Evolutionary conservation across 1,139 yeast genomes (phyloP), one percentile per base, ranked within the genome.

Genomic region (Magnusiomyces fungicola): DNA sequence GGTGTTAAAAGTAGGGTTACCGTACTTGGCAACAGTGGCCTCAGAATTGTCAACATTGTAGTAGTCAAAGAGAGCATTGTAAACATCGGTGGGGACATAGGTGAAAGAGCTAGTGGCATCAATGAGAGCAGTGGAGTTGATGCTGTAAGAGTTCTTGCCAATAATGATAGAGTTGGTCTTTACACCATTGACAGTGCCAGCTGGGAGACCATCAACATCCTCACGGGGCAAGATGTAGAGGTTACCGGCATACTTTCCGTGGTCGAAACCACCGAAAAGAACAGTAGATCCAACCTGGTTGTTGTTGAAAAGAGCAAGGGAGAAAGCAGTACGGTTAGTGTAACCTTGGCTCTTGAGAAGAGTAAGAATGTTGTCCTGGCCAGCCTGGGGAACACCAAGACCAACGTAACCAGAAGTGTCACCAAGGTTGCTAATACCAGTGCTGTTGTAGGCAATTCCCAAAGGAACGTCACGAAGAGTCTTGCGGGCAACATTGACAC

Each of bases 201-300:
- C n/a, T 3, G 29, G 19, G 12, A 23, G 23, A 14, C 38, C 38
- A 18, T 16, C 38, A 25, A 25, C 21, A 21, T 39, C 32, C 22
- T 24, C 16, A 6, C 43, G 43, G 6, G 43, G 43, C 12, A 25
- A 18, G 4, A n/a, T 16, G 25, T 23, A 39, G 14, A 39, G 32
- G 12, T 39, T 27, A n/a, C 43, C 43, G 19, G 3, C 14, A 21
- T 39, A 39, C 43, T 39, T 39, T 2, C 32, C 29, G 30, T 39
- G 43, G 30, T 39, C 43, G 25, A 39, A 9, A 23, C 43, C 43
- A 10, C 43, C 43, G 16, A 39, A 39, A 21, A 39, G 14, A 24
- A 39, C 25, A n/a, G 16, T 27, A 2, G 32, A 30, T 6, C 30
- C 43, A 27, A 22, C 25, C 16, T 22, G 7, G 43, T 22, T 21